Evolutionary conservation across 495 filamentous ascomycete genomes (phyloP).

Genomic region (Penicillium canariense): DNA sequence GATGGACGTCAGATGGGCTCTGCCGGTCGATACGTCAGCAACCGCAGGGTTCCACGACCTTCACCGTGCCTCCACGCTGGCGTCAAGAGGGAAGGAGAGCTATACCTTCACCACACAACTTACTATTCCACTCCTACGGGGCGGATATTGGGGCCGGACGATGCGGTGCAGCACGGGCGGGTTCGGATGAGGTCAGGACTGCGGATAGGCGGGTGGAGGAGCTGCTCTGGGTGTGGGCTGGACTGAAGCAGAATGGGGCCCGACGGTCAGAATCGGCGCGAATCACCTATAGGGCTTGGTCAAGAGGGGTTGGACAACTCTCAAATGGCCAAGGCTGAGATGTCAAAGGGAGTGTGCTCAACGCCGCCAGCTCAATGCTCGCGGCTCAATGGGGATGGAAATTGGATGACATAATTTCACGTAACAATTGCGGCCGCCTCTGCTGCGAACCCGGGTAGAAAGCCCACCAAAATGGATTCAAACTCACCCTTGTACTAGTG

Average conservation of each 20-base stretch:
- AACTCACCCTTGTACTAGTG: background rate
- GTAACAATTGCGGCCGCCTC: slow-evolving; percentile 24
- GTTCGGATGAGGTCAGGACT: slow-evolving; percentile 30
- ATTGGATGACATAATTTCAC: slow-evolving; percentile 47
- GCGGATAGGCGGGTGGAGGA: slow-evolving; percentile 1
- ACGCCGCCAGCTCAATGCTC: background rate
- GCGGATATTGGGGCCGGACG: slow-evolving; percentile 27
- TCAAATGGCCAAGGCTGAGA: background rate
- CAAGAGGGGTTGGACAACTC: background rate
- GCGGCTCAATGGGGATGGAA: background rate
- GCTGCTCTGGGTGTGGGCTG: slow-evolving; percentile 1
- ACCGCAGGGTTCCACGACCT: slow-evolving; percentile 9
- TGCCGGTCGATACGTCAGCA: slow-evolving; percentile 29
- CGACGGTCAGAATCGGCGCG: background rate
- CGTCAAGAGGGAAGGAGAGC: background rate
- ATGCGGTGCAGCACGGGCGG: slow-evolving; percentile 28
- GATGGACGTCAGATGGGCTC: slow-evolving; percentile 33
- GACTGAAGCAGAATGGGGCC: background rate
- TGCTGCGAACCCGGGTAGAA: slow-evolving; percentile 4
- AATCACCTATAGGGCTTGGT: background rate
- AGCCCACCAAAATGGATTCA: background rate
- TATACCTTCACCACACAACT: slow-evolving; percentile 23
- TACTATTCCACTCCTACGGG: slow-evolving; percentile 16
- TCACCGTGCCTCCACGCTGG: background rate
- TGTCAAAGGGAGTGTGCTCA: background rate